Percentiles rank a stretch among this genome's conserved stretches.
These are phyloP conservation scores for Aureobasidium uvarum DNA, from an alignment of 2,329 filamentous ascomycete species.

Conservation along the genomic window DNA sequence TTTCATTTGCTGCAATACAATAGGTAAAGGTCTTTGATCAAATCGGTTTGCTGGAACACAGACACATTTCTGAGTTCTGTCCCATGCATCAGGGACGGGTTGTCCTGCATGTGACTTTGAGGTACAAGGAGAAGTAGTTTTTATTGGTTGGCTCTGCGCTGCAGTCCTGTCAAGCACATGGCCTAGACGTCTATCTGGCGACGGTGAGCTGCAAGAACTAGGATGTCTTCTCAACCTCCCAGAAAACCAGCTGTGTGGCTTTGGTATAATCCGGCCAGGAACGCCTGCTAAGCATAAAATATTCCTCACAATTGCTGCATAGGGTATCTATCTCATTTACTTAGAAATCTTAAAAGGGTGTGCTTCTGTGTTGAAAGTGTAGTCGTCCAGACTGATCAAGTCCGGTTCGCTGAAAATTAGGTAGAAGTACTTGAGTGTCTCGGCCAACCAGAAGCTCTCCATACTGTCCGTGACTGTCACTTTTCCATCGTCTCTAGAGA, in stretches of 20 bases:
- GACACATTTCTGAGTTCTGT: not conserved
- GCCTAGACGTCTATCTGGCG: not conserved
- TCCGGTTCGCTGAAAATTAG: slow-evolving; percentile 47
- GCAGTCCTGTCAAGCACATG: slow-evolving; percentile 4
- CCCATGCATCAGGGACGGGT: slow-evolving; percentile 1
- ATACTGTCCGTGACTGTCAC: slow-evolving; percentile 46
- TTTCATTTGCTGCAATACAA: not conserved
- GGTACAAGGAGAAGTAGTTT: not conserved
- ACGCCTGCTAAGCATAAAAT: not conserved
- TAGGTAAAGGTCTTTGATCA: not conserved
- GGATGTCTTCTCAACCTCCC: slow-evolving; percentile 10
- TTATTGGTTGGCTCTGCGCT: not conserved
- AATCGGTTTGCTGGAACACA: not conserved
- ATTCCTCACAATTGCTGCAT: not conserved
- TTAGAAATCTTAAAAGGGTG: slow-evolving; percentile 44
- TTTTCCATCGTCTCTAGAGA: slow-evolving; percentile 40
- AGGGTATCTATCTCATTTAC: not conserved
- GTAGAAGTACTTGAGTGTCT: slow-evolving; percentile 53
- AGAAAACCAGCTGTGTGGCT: not conserved
- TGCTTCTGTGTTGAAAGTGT: slow-evolving; percentile 53
- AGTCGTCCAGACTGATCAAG: slow-evolving; percentile 48
- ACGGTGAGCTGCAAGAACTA: slow-evolving; percentile 13
- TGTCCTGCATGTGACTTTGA: not conserved
- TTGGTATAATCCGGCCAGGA: not conserved
- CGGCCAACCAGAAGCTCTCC: slow-evolving; percentile 53